These are phyloP conservation scores for Candida sanyaensis DNA, from an alignment of 1,139 yeast species.

Conservation along the genomic window DNA sequence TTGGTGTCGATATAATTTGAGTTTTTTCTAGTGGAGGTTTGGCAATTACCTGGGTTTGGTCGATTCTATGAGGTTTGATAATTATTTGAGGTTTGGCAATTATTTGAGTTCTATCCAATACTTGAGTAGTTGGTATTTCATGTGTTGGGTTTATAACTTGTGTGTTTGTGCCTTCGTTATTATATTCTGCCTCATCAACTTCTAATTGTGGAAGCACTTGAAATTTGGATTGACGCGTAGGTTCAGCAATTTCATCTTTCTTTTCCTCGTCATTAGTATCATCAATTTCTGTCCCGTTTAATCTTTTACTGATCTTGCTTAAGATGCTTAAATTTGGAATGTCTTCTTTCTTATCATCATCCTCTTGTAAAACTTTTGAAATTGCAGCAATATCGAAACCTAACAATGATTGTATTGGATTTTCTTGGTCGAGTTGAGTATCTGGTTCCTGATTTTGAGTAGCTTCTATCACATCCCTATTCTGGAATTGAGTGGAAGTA, in stretches of 20 bases:
- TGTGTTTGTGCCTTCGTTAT: constrained; percentile 2
- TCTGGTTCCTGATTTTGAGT: constrained; percentile 12
- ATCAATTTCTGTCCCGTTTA: constrained; percentile 11
- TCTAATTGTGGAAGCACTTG: constrained; percentile 31
- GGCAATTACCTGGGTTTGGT: background rate
- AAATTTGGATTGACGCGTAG: constrained; percentile 1
- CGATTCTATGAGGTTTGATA: background rate
- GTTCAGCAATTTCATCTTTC: constrained; percentile 1
- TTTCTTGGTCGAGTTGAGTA: constrained; percentile 4
- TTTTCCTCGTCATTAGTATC: constrained; percentile 5
- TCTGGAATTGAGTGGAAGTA: constrained; percentile 12
- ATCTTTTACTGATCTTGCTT: constrained; percentile 20
- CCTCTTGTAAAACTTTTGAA: constrained; percentile 12
- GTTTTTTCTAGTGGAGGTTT: background rate
- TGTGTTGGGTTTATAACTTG: constrained; percentile 8
- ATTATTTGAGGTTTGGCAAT: background rate
- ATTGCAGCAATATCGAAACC: constrained; percentile 18
- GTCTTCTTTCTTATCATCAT: background rate
- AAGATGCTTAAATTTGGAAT: constrained; percentile 16
- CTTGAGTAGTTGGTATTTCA: constrained; percentile 2
- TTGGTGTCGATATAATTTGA: constrained; percentile 4
- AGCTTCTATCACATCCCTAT: background rate
- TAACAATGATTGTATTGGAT: constrained; percentile 5
- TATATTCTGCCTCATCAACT: constrained; percentile 27
- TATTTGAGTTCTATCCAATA: background rate